A percentile compares a stretch with the other conserved stretches of the same genome.
These are phyloP conservation scores for Cyclostephanos tholiformis DNA, from an alignment of 108 stramenopile species.

Conservation along the genomic window DNA sequence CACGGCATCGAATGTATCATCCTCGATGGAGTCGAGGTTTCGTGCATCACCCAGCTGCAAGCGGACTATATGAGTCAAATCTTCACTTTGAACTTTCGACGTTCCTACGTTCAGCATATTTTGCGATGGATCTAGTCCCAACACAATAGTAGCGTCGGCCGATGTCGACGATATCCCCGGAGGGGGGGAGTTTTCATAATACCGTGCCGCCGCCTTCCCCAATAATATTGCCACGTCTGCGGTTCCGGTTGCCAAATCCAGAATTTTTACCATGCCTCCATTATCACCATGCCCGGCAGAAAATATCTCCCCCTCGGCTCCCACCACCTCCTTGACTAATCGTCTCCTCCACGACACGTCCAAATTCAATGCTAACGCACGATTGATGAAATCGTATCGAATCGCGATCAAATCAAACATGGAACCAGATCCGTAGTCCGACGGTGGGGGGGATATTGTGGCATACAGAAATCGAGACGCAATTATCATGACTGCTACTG, in stretches of 20 bases:
- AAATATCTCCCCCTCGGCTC: slow-evolving; percentile 28
- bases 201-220: slow-evolving; percentile 47
- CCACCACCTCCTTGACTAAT: slow-evolving; percentile 62
- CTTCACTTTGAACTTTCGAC: slow-evolving; percentile 55
- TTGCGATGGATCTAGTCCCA: slow-evolving; percentile 87
- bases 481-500: slow-evolving; percentile 25
- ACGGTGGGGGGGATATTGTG: slow-evolving; percentile 46
- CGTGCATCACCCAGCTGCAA: slow-evolving; percentile 75
- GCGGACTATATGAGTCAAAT: slow-evolving; percentile 48
- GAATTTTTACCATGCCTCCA: slow-evolving; percentile 75
- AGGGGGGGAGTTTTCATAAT: slow-evolving; percentile 4
- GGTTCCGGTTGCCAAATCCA: slow-evolving; percentile 91
- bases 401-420: slow-evolving; percentile 93
- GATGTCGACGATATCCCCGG: slow-evolving; percentile 2
- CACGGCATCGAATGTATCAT: slow-evolving; percentile 76
- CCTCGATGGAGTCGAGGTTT: slow-evolving; percentile 44
- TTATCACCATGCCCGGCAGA: slow-evolving; percentile 11
- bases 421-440: slow-evolving; percentile 66
- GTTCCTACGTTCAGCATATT: slow-evolving; percentile 86
- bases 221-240: slow-evolving; percentile 93
- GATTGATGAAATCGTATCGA: slow-evolving; percentile 85
- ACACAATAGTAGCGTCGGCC: slow-evolving; percentile 21
- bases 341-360: slow-evolving; percentile 83
- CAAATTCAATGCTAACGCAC: slow-evolving; percentile 80
- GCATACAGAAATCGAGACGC: slow-evolving; percentile 34